phyloP scores from a whole-genome alignment of 805 yeast genomes.

The Metschnikowia kofuensis region DNA sequence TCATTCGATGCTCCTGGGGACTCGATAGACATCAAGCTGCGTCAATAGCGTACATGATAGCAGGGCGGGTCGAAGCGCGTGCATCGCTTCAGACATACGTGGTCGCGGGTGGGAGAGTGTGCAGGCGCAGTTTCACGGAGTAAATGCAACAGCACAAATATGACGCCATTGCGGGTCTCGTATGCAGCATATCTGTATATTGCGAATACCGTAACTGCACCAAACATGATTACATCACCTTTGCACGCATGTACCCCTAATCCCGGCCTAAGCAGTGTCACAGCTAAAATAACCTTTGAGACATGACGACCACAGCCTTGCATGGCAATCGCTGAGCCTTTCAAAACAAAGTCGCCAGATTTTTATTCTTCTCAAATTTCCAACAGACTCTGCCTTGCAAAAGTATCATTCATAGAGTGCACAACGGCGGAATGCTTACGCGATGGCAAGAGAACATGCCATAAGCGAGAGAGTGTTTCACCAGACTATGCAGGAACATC shows the following conservation, averaged over 20 bases:
- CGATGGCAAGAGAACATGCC: not conserved
- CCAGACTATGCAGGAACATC: not conserved
- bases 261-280: not conserved
- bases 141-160: not conserved
- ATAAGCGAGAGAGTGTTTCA: not conserved
- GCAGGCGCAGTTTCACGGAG: not conserved
- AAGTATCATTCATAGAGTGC: too few relatives aligned
- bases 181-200: not conserved
- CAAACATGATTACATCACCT: too few relatives aligned
- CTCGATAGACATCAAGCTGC: conserved; percentile 4
- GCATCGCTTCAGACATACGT: conserved; percentile 4
- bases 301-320: too few relatives aligned
- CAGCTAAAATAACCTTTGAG: too few relatives aligned
- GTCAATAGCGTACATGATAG: conserved; percentile 1
- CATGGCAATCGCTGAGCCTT: too few relatives aligned
- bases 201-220: not conserved
- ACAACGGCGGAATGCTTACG: too few relatives aligned
- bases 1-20: not conserved
- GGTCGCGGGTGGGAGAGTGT: not conserved
- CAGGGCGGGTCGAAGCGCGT: conserved; percentile 2
- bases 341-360: too few relatives aligned
- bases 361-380: too few relatives aligned
- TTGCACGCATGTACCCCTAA: not conserved
- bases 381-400: too few relatives aligned
- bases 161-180: not conserved